Conservation (phyloP, 306 rosid genomes). For the Boehmeria nivea region DNA sequence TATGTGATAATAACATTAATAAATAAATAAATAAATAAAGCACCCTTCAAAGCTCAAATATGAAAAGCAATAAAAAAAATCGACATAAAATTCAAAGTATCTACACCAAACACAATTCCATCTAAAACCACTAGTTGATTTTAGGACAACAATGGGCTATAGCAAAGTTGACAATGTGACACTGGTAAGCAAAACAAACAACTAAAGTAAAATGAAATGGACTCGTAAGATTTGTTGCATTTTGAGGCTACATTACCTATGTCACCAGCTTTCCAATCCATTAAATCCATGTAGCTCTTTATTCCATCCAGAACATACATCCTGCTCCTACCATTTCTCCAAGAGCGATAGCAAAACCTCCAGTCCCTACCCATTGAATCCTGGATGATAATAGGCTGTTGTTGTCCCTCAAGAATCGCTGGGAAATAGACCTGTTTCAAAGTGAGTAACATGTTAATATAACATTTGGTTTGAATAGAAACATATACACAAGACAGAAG, state of each 20-base stretch:
- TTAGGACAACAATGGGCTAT: no score
- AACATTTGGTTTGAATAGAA: neutral
- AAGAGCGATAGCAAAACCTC: conserved; percentile 17
- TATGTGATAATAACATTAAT: neutral
- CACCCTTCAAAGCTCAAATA: no score
- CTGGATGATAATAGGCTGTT: neutral
- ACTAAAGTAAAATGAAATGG: neutral
- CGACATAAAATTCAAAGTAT: no score
- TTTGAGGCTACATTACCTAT: conserved; percentile 15
- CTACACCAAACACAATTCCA: no score
- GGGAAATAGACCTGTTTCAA: conserved; percentile 21
- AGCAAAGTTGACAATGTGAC: neutral
- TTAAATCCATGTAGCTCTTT: conserved; percentile 16
- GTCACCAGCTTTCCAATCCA: conserved; percentile 28
- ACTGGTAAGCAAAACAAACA: neutral
- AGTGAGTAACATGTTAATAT: neutral
- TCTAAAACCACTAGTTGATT: no score
- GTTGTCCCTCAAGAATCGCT: neutral
- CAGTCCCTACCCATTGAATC: conserved; percentile 18
- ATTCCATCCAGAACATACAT: conserved; percentile 28
- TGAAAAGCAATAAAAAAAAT: no score
- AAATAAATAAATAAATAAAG: neutral
- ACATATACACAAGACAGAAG: neutral
- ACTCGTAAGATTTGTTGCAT: no score
- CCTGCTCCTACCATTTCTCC: conserved; percentile 15